phyloP scores from a whole-genome alignment of 352 stramenopile genomes.

The Blastocystis sp. region DNA sequence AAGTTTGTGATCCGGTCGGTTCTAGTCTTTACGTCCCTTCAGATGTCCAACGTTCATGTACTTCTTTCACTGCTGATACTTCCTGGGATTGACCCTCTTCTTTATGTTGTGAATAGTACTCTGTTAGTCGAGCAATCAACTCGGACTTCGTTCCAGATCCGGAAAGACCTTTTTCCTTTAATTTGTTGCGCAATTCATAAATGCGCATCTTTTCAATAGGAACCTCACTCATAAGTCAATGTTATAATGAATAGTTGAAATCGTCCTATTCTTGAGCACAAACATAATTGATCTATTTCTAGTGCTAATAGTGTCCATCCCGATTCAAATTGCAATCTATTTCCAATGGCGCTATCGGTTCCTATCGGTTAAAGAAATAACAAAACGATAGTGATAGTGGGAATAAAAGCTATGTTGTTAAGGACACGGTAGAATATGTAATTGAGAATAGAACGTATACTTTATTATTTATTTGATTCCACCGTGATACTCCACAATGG shows the following conservation, averaged over 20 bases:
- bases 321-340: not conserved
- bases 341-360: not conserved
- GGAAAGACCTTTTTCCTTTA: constrained; percentile 25
- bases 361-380: too few species aligned
- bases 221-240: not conserved
- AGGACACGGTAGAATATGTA: too few species aligned
- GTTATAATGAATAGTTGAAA: not conserved
- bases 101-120: not conserved
- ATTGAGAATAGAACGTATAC: too few species aligned
- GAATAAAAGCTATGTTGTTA: too few species aligned
- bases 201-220: constrained; percentile 35
- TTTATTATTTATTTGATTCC: too few species aligned
- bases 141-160: constrained; percentile 35
- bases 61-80: not conserved
- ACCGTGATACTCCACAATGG: not conserved
- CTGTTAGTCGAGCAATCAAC: constrained; percentile 24
- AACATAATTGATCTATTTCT: not conserved
- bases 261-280: not conserved
- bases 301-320: too few species aligned
- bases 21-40: not conserved
- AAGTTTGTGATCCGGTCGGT: not conserved
- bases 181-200: constrained; percentile 21
- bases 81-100: not conserved
- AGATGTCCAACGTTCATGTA: too few species aligned
- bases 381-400: not conserved